Evolutionary conservation across 1,284 basidiomycete genomes (phyloP).

Genomic region (Pisolithus thermaeus): DNA sequence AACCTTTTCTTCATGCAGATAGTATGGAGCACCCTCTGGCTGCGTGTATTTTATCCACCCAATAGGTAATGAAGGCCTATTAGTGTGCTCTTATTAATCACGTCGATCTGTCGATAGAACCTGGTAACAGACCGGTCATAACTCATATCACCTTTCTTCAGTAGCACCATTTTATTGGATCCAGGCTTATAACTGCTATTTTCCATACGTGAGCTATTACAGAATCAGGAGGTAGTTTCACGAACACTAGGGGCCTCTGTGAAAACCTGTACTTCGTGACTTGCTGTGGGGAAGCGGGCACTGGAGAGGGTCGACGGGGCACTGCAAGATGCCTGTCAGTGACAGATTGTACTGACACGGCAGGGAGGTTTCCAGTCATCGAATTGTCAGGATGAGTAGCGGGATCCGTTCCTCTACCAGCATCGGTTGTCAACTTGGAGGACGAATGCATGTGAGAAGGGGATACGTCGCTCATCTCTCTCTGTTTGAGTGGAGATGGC

Average conservation of each 20-base stretch:
- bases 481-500: too few relatives aligned
- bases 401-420: too few relatives aligned
- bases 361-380: too few relatives aligned
- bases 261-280: background rate
- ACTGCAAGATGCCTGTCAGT: too few relatives aligned
- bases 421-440: too few relatives aligned
- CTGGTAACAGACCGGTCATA: constrained; percentile 1
- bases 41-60: constrained; percentile 6
- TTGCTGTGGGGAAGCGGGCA: background rate
- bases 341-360: too few relatives aligned
- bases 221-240: background rate
- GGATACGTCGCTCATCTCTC: too few relatives aligned
- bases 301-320: too few relatives aligned
- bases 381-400: too few relatives aligned
- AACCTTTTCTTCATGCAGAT: constrained; percentile 1
- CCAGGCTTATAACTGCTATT: background rate
- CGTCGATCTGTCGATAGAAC: background rate
- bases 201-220: background rate
- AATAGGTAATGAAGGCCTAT: background rate
- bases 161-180: background rate
- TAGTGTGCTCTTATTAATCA: background rate
- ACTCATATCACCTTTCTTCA: background rate
- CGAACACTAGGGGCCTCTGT: background rate
- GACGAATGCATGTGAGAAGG: too few relatives aligned
- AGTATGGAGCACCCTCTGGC: constrained; percentile 11